phyloP scores from a whole-genome alignment of 1,284 basidiomycete species.

The Cutaneotrichosporon sp. region DNA sequence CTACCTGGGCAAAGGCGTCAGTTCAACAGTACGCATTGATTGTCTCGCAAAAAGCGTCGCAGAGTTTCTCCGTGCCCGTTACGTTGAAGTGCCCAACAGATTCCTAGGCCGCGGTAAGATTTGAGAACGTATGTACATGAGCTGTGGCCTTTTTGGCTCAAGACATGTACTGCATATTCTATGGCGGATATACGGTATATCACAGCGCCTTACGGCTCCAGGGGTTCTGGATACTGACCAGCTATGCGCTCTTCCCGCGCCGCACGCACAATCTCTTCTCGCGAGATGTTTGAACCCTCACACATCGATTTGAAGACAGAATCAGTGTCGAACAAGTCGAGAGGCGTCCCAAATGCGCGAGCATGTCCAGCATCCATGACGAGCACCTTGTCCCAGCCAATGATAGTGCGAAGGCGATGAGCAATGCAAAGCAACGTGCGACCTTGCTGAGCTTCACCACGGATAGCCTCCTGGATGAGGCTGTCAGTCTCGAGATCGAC shows the following conservation, averaged over 20 bases:
- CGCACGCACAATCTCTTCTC: constrained; percentile 39
- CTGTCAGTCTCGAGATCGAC: constrained; percentile 75
- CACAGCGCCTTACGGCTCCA: too few species aligned
- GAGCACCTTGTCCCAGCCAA: constrained; percentile 43
- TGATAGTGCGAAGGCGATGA: constrained; percentile 68
- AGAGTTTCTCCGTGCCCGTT: constrained; percentile 12
- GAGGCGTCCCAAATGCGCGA: constrained; percentile 41
- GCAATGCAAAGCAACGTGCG: constrained; percentile 62
- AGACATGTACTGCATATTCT: too few species aligned
- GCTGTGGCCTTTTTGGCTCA: too few species aligned
- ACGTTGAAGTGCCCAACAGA: constrained; percentile 14
- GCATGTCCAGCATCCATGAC: constrained; percentile 42
- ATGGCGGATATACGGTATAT: too few species aligned
- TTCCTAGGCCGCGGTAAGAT: constrained; percentile 15
- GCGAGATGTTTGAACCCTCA: constrained; percentile 45
- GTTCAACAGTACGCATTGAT: constrained; percentile 12
- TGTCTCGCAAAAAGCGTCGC: constrained; percentile 17
- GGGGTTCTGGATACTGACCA: too few species aligned
- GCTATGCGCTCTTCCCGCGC: background rate
- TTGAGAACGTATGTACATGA: background rate
- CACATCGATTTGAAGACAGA: constrained; percentile 44
- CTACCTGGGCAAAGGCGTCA: constrained; percentile 30
- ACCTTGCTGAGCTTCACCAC: constrained; percentile 57
- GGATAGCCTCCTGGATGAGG: constrained; percentile 65
- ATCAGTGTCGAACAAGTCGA: constrained; percentile 38